These are phyloP conservation scores for Syzygium jambos DNA, from an alignment of 345 rosid genomes.

Conservation along the genomic window DNA sequence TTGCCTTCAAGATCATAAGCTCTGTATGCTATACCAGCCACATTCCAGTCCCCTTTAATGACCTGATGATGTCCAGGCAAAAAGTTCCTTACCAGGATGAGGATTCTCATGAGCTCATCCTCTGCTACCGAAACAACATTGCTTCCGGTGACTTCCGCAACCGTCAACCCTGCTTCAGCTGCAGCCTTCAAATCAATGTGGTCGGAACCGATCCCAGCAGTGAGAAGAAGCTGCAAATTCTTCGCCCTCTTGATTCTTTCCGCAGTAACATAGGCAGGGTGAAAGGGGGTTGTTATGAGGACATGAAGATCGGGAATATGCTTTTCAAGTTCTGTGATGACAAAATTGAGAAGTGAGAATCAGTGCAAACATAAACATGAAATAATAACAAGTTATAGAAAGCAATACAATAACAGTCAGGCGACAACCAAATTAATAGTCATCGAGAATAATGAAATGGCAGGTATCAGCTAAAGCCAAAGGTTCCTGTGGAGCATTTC, in stretches of 20 bases:
- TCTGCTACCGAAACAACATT: slow-evolving; percentile 90
- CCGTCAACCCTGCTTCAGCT: slow-evolving; percentile 82
- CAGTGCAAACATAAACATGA: not conserved
- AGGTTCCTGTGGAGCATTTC: not conserved
- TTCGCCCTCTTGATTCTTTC: slow-evolving; percentile 92
- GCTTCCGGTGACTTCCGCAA: slow-evolving; percentile 95
- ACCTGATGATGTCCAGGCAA: slow-evolving; percentile 86
- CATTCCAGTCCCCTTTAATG: slow-evolving; percentile 85
- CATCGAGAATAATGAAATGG: not conserved
- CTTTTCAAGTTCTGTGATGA: slow-evolving; percentile 34
- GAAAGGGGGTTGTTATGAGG: slow-evolving; percentile 86
- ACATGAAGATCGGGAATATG: slow-evolving; percentile 84
- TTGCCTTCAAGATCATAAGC: slow-evolving; percentile 96
- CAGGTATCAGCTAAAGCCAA: not conserved
- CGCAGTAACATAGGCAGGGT: slow-evolving; percentile 85
- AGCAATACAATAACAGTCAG: not conserved
- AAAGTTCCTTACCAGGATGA: slow-evolving; percentile 81
- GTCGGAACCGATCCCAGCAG: slow-evolving; percentile 94
- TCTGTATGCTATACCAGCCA: slow-evolving; percentile 73
- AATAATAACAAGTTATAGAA: not conserved
- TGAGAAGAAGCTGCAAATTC: slow-evolving; percentile 79
- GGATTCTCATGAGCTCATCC: slow-evolving; percentile 93
- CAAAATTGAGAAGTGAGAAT: not conserved
- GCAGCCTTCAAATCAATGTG: slow-evolving; percentile 88
- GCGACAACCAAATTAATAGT: not conserved